Conservation (phyloP, 345 rosid genomes). For the Physaria fendleri region DNA sequence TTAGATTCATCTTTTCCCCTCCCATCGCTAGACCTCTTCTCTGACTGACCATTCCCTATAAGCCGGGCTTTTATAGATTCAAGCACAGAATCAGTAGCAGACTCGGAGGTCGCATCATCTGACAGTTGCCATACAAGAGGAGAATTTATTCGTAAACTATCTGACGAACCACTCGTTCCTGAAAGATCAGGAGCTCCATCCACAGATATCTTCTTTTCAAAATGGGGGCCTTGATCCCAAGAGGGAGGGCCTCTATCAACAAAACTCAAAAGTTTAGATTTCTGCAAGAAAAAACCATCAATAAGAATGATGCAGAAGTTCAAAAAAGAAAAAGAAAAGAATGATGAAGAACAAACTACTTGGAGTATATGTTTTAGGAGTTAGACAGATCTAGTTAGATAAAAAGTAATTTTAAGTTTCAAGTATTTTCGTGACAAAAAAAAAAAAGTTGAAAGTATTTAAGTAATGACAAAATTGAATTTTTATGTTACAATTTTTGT, state of each 20-base stretch:
- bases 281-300: conserved; percentile 42
- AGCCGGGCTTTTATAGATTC: conserved; percentile 48
- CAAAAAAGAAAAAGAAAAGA: no score
- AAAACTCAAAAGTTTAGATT: conserved; percentile 81
- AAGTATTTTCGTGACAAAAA: no score
- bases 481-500: no score
- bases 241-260: conserved; percentile 62
- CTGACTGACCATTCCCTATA: conserved; percentile 41
- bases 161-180: conserved; percentile 29
- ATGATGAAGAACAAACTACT: conserved; percentile 8
- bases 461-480: no score
- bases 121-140: conserved; percentile 36
- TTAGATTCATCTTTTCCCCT: conserved; percentile 32
- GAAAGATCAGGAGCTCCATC: conserved; percentile 32
- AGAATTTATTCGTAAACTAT: conserved; percentile 35
- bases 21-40: conserved; percentile 34
- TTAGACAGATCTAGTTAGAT: no score
- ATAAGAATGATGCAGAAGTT: conserved; percentile 9
- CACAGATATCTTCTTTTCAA: conserved; percentile 32
- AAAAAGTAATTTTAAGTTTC: no score
- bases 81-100: conserved; percentile 38
- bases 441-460: no score
- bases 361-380: background rate
- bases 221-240: conserved; percentile 49
- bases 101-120: conserved; percentile 42